Conservation (phyloP, 2,329 filamentous ascomycete genomes). For the Teratosphaeriaceae sp. region DNA sequence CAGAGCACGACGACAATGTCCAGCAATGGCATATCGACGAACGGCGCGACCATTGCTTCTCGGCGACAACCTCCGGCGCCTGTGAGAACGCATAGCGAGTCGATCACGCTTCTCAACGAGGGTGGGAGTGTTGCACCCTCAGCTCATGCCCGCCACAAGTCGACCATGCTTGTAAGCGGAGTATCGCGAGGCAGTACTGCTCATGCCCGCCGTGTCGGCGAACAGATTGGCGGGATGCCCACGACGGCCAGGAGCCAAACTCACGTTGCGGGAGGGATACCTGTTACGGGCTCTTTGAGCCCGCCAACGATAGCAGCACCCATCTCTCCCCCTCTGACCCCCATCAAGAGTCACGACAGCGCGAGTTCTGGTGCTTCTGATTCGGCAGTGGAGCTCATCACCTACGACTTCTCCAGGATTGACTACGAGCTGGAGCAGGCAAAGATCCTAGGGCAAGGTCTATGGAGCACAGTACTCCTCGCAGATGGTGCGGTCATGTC, state of each 20-base stretch:
- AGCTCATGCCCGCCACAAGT: slow-evolving; percentile 4
- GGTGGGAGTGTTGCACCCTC: background rate
- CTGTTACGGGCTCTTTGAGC: too few species aligned
- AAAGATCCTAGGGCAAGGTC: slow-evolving; percentile 27
- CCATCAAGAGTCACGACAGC: background rate
- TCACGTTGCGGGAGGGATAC: background rate
- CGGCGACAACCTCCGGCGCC: slow-evolving; percentile 1
- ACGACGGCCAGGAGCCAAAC: background rate
- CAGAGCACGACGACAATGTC: background rate
- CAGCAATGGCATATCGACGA: background rate
- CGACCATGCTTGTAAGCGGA: background rate
- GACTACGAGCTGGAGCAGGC: slow-evolving; percentile 28
- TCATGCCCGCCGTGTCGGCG: background rate
- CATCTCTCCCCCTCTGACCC: slow-evolving; percentile 5
- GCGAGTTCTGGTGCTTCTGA: background rate
- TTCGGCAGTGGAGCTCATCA: slow-evolving; percentile 1
- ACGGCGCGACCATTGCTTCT: background rate
- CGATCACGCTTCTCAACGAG: background rate
- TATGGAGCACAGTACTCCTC: slow-evolving; percentile 32
- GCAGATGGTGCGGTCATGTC: slow-evolving; percentile 19
- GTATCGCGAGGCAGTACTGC: background rate
- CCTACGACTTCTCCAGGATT: slow-evolving; percentile 17
- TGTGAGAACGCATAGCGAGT: slow-evolving; percentile 4
- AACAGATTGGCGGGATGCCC: background rate
- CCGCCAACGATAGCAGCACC: too few species aligned